Evolutionary conservation across 371 early-diverging fungal genomes (phyloP).

Genomic region (Mucor piriformis): DNA sequence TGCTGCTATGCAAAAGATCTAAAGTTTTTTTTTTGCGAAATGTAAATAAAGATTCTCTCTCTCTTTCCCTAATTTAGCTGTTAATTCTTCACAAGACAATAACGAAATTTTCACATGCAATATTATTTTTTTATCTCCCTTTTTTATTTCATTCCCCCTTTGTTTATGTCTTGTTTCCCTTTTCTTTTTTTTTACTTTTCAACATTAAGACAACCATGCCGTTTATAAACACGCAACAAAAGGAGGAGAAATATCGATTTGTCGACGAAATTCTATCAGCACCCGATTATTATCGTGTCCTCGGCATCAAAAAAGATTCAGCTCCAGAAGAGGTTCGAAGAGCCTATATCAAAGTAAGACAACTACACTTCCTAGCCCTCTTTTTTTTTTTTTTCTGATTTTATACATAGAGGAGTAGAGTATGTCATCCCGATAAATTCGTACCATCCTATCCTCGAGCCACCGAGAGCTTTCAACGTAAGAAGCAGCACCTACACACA

Average conservation of each 20-base stretch:
- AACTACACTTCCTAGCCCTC: too few relatives aligned
- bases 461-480: constrained; percentile 49
- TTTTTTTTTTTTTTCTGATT: background rate
- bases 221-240: constrained; percentile 22
- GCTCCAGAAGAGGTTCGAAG: constrained; percentile 42
- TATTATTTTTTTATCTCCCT: background rate
- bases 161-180: background rate
- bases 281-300: constrained; percentile 39
- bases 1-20: constrained; percentile 93
- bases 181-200: constrained; percentile 2
- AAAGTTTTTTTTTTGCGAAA: constrained; percentile 47
- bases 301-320: constrained; percentile 35
- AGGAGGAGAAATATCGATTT: constrained; percentile 37
- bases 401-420: constrained; percentile 37
- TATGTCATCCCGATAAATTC: constrained; percentile 53
- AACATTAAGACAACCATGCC: constrained; percentile 12
- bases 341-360: constrained; percentile 46
- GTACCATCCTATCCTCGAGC: constrained; percentile 34
- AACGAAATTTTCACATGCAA: constrained; percentile 1
- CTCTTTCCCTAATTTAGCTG: too few relatives aligned
- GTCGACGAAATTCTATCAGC: constrained; percentile 46
- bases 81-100: constrained; percentile 3
- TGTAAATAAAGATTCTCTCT: too few relatives aligned
- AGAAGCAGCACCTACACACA: too few relatives aligned
- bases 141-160: background rate